Evolutionary conservation across 129 eudicot species (phyloP).

Genomic region (Escallonia herrerae): DNA sequence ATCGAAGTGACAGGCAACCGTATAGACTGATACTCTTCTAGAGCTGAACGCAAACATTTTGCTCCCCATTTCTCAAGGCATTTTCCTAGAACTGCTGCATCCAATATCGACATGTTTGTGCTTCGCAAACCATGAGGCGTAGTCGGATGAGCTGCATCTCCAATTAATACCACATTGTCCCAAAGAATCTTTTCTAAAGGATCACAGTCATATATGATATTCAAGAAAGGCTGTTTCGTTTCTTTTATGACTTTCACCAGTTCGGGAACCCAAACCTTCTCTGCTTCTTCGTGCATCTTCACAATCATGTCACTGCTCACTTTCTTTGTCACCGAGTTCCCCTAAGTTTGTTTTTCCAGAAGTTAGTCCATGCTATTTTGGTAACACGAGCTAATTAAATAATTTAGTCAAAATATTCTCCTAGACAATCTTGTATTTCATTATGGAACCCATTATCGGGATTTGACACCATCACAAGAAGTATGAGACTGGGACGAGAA

Average conservation of each 20-base stretch:
- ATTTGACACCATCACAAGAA: no score
- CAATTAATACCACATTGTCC: constrained; percentile 71
- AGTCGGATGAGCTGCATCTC: constrained; percentile 92
- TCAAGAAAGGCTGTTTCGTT: constrained; percentile 67
- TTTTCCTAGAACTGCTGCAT: constrained; percentile 75
- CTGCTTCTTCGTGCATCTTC: constrained; percentile 68
- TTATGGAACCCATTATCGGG: no score
- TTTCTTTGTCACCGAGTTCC: constrained; percentile 79
- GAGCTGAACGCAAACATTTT: constrained; percentile 30
- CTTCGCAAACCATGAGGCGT: constrained; percentile 89
- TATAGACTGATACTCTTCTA: constrained; percentile 53
- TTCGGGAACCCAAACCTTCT: constrained; percentile 66
- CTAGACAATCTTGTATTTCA: no score
- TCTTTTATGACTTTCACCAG: constrained; percentile 46
- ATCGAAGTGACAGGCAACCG: constrained; percentile 45
- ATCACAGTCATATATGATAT: constrained; percentile 68
- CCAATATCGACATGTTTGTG: constrained; percentile 87
- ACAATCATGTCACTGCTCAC: constrained; percentile 48
- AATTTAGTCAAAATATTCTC: no score
- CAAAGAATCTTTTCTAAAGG: constrained; percentile 54
- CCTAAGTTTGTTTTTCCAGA: constrained; percentile 29
- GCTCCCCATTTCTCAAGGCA: constrained; percentile 59
- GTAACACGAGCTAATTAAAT: no score
- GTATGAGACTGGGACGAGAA: no score
- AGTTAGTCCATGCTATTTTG: neutral